These are phyloP conservation scores for Bipolaris gigantea DNA, from an alignment of 2,329 filamentous ascomycete species.

Conservation along the genomic window DNA sequence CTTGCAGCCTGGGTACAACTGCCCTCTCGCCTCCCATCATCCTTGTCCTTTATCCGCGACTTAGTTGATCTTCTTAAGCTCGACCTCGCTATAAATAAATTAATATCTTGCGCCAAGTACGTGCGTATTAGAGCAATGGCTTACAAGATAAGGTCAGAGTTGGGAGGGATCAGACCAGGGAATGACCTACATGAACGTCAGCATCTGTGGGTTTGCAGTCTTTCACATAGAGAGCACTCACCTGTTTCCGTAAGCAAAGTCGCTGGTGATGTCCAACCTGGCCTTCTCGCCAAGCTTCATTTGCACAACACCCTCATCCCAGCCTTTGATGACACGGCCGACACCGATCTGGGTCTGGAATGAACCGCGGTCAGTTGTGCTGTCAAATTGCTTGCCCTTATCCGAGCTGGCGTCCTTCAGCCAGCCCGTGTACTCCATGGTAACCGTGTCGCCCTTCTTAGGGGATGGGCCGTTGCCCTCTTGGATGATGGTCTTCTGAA, in stretches of 20 bases:
- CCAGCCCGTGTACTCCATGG: constrained; percentile 41
- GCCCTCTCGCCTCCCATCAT: not conserved
- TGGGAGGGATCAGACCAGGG: constrained; percentile 72
- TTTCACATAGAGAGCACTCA: constrained; percentile 4
- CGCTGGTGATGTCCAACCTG: constrained; percentile 77
- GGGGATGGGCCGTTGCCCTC: constrained; percentile 36
- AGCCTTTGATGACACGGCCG: constrained; percentile 78
- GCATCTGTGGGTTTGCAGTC: not conserved
- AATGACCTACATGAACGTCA: constrained; percentile 62
- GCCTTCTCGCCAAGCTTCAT: constrained; percentile 93
- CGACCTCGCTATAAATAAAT: constrained; percentile 29
- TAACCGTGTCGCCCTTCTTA: constrained; percentile 33
- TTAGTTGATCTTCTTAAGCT: constrained; percentile 42
- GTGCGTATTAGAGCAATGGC: constrained; percentile 41
- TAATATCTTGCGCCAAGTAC: not conserved
- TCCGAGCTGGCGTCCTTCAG: constrained; percentile 26
- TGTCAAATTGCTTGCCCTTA: constrained; percentile 67
- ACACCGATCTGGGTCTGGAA: constrained; percentile 78
- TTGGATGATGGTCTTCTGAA: constrained; percentile 32
- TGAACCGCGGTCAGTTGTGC: constrained; percentile 72
- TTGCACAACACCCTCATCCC: constrained; percentile 63
- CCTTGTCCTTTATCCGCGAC: not conserved
- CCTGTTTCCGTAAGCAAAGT: constrained; percentile 44
- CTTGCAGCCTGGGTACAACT: not conserved
- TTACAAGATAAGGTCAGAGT: constrained; percentile 79